Evolutionary conservation across 495 filamentous ascomycete genomes (phyloP), one percentile per base, ranked within the genome.

Genomic region (Xylaria telfairii): DNA sequence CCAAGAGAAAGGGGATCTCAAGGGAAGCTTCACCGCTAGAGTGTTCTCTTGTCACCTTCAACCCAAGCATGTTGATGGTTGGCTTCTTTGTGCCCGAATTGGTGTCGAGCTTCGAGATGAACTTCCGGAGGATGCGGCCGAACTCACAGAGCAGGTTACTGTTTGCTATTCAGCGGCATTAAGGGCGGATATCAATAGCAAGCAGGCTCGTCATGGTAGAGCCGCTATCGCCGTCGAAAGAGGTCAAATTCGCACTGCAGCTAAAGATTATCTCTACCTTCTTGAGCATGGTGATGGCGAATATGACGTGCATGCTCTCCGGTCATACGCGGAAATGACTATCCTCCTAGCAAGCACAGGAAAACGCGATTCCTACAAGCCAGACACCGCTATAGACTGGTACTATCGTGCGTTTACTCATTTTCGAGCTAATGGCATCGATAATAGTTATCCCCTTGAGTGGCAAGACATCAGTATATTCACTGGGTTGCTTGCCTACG

Each of bases 401-500:
- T 95, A 94, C 80, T 82, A 85, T 46, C 75, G 82, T 12, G 89
- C 88, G 37, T 88, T 97, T 67, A 78, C 87, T 67, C 79, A 87
- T 75, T 75, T 85, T 56, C 70, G 83, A 76, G 76, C 62, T 4
- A 62, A 67, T 19, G 79, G 75, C 0, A 73, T 85, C 4, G 83
- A 86, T 17, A 80, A 85, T 59, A 82, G 79, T 2, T 86, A 82
- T 12, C 81, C 81, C 32, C 90, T 96, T 72, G 88, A 89, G 39
- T 98, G 94, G 94, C 89, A 90, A 37, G 92, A 97, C 76, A 78
- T 95, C 42, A 91, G 94, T 73, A 91, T 94, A 63, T 97, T 94
- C 71, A 86, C 91, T 32, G 94, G 97, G 74, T 85, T 98, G 28
- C 91, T 93, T 72, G 85, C 86, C 15, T 88, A 89, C 59, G 75